Evolutionary conservation across 495 filamentous ascomycete genomes (phyloP).

Genomic region (Neurospora terricola): DNA sequence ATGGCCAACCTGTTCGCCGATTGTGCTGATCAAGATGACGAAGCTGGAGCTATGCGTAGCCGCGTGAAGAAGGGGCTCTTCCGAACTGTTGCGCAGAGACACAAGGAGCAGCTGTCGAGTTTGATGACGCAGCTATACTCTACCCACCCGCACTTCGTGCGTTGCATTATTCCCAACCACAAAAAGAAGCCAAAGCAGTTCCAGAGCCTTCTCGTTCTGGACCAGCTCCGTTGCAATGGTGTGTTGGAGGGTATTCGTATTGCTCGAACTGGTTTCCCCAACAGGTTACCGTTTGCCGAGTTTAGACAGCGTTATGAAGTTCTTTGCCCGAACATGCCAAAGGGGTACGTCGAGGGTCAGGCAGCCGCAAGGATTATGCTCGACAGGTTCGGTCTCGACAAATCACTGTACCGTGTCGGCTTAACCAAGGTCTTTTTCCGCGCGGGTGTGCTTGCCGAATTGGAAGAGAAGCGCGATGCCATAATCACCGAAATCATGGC

Average conservation of each 20-base stretch:
- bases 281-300: slow-evolving; percentile 82
- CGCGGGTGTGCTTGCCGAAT: slow-evolving; percentile 88
- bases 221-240: slow-evolving; percentile 96
- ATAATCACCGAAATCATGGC: slow-evolving; percentile 88
- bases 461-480: slow-evolving; percentile 89
- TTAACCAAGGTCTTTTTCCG: slow-evolving; percentile 98
- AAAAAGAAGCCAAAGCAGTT: slow-evolving; percentile 95
- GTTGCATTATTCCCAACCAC: slow-evolving; percentile 97
- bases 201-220: slow-evolving; percentile 77
- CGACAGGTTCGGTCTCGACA: slow-evolving; percentile 77
- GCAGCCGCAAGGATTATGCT: slow-evolving; percentile 76
- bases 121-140: slow-evolving; percentile 93
- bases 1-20: slow-evolving; percentile 80
- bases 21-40: slow-evolving; percentile 66
- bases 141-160: slow-evolving; percentile 96
- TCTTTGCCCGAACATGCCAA: slow-evolving; percentile 82
- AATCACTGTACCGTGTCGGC: slow-evolving; percentile 80
- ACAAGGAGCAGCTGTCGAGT: slow-evolving; percentile 93
- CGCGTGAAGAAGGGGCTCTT: slow-evolving; percentile 97
- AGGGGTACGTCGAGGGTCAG: slow-evolving; percentile 85
- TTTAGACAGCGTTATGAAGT: slow-evolving; percentile 96
- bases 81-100: slow-evolving; percentile 90
- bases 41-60: slow-evolving; percentile 53
- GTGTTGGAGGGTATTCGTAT: slow-evolving; percentile 97
- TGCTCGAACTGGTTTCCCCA: slow-evolving; percentile 96